A percentile compares a stretch with the other conserved stretches of the same genome.
Evolutionary conservation across 1,284 basidiomycete genomes (phyloP).

Genomic region (Sutorius eximius): DNA sequence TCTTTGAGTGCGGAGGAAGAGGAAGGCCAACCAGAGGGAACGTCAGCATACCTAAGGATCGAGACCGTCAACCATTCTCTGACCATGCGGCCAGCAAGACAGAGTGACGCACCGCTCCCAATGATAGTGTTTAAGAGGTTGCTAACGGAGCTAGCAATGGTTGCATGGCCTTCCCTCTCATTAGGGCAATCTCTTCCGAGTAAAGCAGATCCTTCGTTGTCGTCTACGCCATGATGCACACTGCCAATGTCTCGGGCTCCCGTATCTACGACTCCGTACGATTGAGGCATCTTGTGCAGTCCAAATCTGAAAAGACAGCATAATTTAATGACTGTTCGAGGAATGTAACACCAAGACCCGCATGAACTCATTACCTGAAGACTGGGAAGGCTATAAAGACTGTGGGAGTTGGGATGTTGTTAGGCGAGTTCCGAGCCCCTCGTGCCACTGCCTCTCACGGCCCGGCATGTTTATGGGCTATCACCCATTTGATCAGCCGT

Average conservation of each 20-base stretch:
- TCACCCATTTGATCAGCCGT: not conserved
- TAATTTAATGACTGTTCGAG: not conserved
- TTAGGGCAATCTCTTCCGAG: conserved; percentile 44
- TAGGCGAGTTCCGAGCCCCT: not conserved
- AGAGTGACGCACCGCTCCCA: conserved; percentile 69
- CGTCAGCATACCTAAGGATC: conserved; percentile 70
- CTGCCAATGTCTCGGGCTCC: not conserved
- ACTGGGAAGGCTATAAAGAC: not conserved
- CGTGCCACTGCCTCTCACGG: not conserved
- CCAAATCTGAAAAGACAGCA: conserved; percentile 22
- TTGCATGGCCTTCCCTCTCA: conserved; percentile 62
- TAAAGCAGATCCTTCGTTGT: conserved; percentile 51
- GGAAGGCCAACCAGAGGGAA: conserved; percentile 65
- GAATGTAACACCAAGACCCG: not conserved
- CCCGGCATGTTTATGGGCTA: not conserved
- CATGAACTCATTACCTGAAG: not conserved
- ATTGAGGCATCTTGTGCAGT: conserved; percentile 60
- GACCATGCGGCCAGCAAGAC: not conserved
- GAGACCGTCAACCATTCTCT: conserved; percentile 4
- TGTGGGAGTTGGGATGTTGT: not conserved
- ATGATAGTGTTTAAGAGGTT: conserved; percentile 88
- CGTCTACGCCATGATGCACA: conserved; percentile 31
- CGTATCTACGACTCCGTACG: conserved; percentile 54
- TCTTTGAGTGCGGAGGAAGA: not conserved
- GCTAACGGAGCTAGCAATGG: conserved; percentile 63